A percentile compares a stretch with the other conserved stretches of the same genome.
Evolutionary conservation across 768 basidiomycete species (phyloP).

Genomic region (Sutorius australiensis): DNA sequence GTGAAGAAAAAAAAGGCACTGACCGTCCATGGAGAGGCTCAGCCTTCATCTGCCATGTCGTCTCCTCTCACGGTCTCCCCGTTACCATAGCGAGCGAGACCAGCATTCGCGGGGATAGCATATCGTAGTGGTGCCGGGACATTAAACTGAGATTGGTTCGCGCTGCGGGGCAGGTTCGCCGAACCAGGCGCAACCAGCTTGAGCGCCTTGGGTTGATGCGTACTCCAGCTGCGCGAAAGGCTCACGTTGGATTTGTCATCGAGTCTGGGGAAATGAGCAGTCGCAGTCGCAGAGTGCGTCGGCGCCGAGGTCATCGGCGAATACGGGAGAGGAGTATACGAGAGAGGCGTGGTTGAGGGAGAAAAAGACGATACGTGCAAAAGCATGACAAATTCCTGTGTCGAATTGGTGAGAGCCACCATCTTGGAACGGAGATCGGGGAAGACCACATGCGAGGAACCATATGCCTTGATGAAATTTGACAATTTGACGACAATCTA

Average conservation of each 20-base stretch:
- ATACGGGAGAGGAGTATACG: constrained; percentile 54
- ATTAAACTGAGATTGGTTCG: constrained; percentile 45
- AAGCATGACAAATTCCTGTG: constrained; percentile 84
- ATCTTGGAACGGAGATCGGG: constrained; percentile 64
- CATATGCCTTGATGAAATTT: constrained; percentile 64
- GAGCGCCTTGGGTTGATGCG: constrained; percentile 42
- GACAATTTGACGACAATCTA: constrained; percentile 77
- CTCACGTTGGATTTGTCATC: constrained; percentile 51
- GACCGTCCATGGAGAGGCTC: constrained; percentile 25
- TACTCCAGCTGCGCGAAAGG: constrained; percentile 58
- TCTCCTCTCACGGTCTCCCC: constrained; percentile 16
- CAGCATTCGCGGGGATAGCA: neutral
- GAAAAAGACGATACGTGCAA: constrained; percentile 83
- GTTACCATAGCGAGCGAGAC: constrained; percentile 11
- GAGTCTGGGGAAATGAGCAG: constrained; percentile 17
- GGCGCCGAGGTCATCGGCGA: constrained; percentile 50
- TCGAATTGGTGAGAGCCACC: constrained; percentile 73
- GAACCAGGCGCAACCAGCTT: constrained; percentile 33
- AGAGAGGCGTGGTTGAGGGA: constrained; percentile 48
- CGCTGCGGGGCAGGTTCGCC: constrained; percentile 48
- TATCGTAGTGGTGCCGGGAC: constrained; percentile 33
- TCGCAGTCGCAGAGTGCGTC: constrained; percentile 10
- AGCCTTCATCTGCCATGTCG: constrained; percentile 27
- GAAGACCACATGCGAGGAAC: constrained; percentile 53
- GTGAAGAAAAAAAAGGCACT: constrained; percentile 2